Base-by-base conservation (phyloP, 495 filamentous ascomycete species). In the Podospora pseudoanserina region DNA sequence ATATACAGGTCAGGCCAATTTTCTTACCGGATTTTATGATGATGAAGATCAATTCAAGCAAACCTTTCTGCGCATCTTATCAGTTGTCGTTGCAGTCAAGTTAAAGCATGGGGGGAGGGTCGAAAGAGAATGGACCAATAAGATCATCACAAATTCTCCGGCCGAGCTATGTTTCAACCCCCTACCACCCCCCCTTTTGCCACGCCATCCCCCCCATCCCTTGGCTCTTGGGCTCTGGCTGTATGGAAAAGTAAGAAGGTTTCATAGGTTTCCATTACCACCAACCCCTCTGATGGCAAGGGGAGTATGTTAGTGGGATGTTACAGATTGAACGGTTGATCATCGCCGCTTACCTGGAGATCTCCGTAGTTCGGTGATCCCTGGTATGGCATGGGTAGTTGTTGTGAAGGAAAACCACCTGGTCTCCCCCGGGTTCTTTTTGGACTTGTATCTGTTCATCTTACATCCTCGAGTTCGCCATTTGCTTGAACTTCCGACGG, bases 81-180 rank as follows among this genome's bases (percentile, higher is more conserved):
- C 39, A 6, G 2, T 9, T 49, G 39, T 49, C 15, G 39, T 49
- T 49, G 39, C 1, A 23, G 23, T 23, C 23, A 23, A 23, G 1
- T 1, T 23, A 13, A 49, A 49, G 9, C 7, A 5, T 5, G 13
- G 13, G 6, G 13, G 39, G 39, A 11, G 39, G 7, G 2, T 49
- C 7, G 39, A 49, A 23, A 23, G 39, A 49, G 0, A 11, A 49
- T 49, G 6, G 39, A 58, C 55, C 55, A 58, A 58, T 58, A 4
- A 58, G 13, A 58, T 23, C 55, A 18, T 18, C 55, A 20, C 6
- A 26, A 19, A 26, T 20, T 58, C n/a, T 19, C 23, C n/a, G 55
- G 55, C n/a, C 9, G 23, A 58, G 55, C 55, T 58, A 58, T 18
- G 55, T 58, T 58, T 58, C 55, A 58, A 58, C n/a, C 55, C 55